A percentile compares a stretch with the other conserved stretches of the same genome.
Evolutionary conservation across 164 flowering plant species (phyloP).

Genomic region (Kingdonia uniflora): DNA sequence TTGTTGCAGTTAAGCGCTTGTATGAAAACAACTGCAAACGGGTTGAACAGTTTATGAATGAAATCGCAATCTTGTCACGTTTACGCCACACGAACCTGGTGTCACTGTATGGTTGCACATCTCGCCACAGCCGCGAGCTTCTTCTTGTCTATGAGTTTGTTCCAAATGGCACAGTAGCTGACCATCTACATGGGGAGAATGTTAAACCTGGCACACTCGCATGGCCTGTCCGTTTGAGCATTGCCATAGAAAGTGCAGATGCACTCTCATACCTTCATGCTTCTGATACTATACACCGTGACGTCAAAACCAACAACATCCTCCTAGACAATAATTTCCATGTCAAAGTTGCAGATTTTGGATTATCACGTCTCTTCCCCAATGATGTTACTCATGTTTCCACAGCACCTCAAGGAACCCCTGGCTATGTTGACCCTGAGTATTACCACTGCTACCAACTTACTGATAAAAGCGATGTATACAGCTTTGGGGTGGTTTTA

Average conservation of each 20-base stretch:
- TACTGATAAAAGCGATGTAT: conserved; percentile 62
- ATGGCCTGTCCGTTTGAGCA: conserved; percentile 46
- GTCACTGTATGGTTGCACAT: conserved; percentile 71
- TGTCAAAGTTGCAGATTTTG: conserved; percentile 83
- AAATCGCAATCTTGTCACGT: conserved; percentile 43
- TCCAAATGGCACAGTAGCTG: conserved; percentile 64
- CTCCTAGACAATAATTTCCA: conserved; percentile 47
- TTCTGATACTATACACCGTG: conserved; percentile 64
- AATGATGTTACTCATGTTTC: conserved; percentile 52
- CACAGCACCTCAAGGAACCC: conserved; percentile 79
- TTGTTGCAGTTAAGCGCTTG: conserved; percentile 56
- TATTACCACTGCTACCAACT: conserved; percentile 65
- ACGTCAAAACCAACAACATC: conserved; percentile 68
- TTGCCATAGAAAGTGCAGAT: conserved; percentile 63
- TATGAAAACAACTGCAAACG: conserved; percentile 51
- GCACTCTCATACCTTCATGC: conserved; percentile 64
- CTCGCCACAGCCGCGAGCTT: conserved; percentile 59
- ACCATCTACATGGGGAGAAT: conserved; percentile 50
- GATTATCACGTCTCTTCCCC: conserved; percentile 68
- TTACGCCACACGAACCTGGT: conserved; percentile 58
- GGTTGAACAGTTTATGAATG: conserved; percentile 59
- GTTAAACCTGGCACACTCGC: conserved; percentile 30
- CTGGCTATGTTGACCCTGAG: conserved; percentile 78
- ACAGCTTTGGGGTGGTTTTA: conserved; percentile 63
- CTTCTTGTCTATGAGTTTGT: conserved; percentile 66